Evolutionary conservation across 169 alveolate species (phyloP).

Genomic region (Cryptosporidium sp.): DNA sequence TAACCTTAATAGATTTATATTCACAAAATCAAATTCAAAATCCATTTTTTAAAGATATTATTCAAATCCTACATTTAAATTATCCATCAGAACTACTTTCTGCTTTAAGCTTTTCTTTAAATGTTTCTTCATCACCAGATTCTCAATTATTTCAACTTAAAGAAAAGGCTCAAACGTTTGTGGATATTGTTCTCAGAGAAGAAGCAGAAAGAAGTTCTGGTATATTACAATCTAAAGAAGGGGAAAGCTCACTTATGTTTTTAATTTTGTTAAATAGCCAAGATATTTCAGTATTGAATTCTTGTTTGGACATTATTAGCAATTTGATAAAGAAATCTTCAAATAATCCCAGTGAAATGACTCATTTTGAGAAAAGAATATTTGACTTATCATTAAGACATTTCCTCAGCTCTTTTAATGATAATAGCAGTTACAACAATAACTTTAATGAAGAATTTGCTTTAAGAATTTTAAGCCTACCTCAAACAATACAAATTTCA

Average conservation of each 20-base stretch:
- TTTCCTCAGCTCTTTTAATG: neutral
- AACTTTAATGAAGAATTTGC: neutral
- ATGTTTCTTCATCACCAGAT: neutral
- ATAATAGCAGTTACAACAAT: neutral
- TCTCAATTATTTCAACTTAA: neutral
- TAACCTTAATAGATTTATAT: conserved; percentile 5
- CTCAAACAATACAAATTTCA: neutral
- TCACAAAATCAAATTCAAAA: conserved; percentile 1
- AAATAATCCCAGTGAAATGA: neutral
- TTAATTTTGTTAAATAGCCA: conserved; percentile 7
- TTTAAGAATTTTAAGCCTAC: neutral
- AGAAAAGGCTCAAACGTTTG: conserved; percentile 16
- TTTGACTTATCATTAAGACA: conserved; percentile 53
- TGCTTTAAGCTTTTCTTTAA: conserved; percentile 25
- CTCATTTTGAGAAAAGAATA: conserved; percentile 22
- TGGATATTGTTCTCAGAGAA: conserved; percentile 2
- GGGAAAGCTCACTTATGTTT: conserved; percentile 18
- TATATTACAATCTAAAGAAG: neutral
- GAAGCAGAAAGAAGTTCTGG: neutral
- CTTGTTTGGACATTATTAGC: conserved; percentile 40
- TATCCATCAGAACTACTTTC: conserved; percentile 35
- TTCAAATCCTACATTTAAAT: conserved; percentile 1
- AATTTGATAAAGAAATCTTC: neutral
- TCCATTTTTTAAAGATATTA: neutral
- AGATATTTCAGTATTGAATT: conserved; percentile 13